These are phyloP conservation scores for Dichotomocladium elegans DNA, from an alignment of 371 early-diverging fungal species.

Conservation along the genomic window DNA sequence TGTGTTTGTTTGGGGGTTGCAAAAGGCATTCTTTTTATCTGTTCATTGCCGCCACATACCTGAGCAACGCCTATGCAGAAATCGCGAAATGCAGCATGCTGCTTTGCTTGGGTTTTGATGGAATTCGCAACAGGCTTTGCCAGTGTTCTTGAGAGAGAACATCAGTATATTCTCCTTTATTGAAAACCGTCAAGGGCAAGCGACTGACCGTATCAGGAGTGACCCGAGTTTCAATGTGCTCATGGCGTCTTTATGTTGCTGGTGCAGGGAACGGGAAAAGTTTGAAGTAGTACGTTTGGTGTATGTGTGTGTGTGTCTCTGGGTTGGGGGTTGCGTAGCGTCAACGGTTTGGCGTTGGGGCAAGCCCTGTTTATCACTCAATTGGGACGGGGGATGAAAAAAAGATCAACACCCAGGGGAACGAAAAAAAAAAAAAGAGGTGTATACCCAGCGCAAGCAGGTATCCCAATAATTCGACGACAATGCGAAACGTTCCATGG, in stretches of 20 bases:
- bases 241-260: conserved; percentile 24
- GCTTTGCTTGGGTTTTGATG: conserved; percentile 75
- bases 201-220: conserved; percentile 50
- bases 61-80: conserved; percentile 84
- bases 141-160: conserved; percentile 47
- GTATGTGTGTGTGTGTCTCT: neutral
- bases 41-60: conserved; percentile 20
- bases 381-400: too few species aligned
- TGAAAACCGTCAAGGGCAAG: neutral
- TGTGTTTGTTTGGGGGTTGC: neutral
- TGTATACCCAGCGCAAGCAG: too few species aligned
- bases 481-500: too few species aligned
- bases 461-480: too few species aligned
- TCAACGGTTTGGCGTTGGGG: too few species aligned
- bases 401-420: too few species aligned
- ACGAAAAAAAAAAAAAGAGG: too few species aligned
- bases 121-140: conserved; percentile 82
- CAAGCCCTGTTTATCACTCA: too few species aligned
- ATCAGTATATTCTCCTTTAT: neutral
- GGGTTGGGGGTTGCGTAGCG: neutral
- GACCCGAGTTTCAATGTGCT: conserved; percentile 63
- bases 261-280: neutral
- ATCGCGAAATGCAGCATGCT: conserved; percentile 65
- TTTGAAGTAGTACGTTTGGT: neutral
- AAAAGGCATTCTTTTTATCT: neutral